Conservation (phyloP, 2,329 filamentous ascomycete species). For the Pseudogymnoascus sp. region DNA sequence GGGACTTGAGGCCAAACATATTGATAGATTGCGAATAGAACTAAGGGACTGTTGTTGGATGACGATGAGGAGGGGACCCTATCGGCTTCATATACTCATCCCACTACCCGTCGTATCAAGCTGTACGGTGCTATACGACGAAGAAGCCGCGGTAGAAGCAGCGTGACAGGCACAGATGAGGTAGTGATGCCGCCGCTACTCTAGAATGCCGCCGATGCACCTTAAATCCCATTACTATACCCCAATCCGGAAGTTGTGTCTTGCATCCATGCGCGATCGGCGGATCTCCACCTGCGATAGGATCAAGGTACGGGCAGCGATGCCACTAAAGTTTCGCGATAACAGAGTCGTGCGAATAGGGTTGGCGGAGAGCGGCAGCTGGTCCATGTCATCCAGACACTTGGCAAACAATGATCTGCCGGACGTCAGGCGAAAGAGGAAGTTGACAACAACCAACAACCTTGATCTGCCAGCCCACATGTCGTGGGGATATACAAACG, state of each 20-base stretch:
- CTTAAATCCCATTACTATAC: neutral
- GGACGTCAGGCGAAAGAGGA: conserved; percentile 1
- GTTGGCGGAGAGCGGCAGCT: conserved; percentile 7
- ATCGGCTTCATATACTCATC: neutral
- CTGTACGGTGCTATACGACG: neutral
- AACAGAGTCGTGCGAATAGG: conserved; percentile 2
- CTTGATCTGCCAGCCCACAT: neutral
- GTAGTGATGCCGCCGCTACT: neutral
- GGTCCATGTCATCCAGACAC: neutral
- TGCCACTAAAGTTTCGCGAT: conserved; percentile 5
- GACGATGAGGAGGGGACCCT: neutral
- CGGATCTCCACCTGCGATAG: neutral
- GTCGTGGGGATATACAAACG: neutral
- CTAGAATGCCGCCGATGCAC: conserved; percentile 5
- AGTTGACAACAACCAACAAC: conserved; percentile 1
- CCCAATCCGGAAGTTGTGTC: neutral
- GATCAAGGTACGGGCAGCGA: neutral
- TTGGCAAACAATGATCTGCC: neutral
- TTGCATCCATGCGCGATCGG: neutral
- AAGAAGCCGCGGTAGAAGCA: neutral
- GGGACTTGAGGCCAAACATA: neutral
- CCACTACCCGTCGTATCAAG: neutral
- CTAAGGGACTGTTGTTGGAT: neutral
- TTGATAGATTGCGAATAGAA: neutral
- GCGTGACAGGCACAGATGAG: neutral